Evolutionary conservation across 257 asterid genomes (phyloP).

Genomic region (Nicotiana otophora): DNA sequence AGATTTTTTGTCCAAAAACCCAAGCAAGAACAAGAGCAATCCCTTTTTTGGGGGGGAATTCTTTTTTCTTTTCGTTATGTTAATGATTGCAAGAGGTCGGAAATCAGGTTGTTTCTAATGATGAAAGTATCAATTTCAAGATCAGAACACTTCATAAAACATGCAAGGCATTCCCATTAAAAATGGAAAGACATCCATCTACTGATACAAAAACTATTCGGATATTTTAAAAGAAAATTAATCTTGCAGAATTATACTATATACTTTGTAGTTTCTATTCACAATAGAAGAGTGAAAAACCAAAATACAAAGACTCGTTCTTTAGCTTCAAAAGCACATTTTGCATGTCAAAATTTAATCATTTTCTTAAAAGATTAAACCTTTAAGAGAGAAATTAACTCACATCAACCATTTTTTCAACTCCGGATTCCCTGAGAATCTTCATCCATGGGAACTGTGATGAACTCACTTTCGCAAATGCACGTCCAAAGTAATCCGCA

Average conservation of each 20-base stretch:
- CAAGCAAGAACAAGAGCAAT: not conserved
- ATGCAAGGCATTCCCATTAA: not conserved
- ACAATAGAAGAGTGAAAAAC: not conserved
- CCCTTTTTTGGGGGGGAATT: too few relatives aligned
- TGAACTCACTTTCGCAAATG: conserved; percentile 33
- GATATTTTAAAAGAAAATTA: not conserved
- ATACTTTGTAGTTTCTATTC: not conserved
- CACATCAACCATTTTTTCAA: conserved; percentile 44
- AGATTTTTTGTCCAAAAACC: not conserved
- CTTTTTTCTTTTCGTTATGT: too few relatives aligned
- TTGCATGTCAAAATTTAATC: not conserved
- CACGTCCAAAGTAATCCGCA: conserved; percentile 41
- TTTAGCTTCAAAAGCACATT: not conserved
- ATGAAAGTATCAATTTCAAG: not conserved
- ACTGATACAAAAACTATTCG: not conserved
- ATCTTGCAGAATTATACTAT: not conserved
- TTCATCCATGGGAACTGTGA: conserved; percentile 46
- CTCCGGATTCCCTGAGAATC: conserved; percentile 32
- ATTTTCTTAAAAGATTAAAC: not conserved
- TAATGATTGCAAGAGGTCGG: too few relatives aligned
- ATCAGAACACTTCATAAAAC: not conserved
- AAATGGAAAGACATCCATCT: not conserved
- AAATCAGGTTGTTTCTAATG: too few relatives aligned
- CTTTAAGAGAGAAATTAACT: conserved; percentile 11
- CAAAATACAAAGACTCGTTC: not conserved